Evolutionary conservation across 768 basidiomycete species (phyloP), one percentile per base, ranked within the genome.

Genomic region (Strobilomyces echinocephalus): DNA sequence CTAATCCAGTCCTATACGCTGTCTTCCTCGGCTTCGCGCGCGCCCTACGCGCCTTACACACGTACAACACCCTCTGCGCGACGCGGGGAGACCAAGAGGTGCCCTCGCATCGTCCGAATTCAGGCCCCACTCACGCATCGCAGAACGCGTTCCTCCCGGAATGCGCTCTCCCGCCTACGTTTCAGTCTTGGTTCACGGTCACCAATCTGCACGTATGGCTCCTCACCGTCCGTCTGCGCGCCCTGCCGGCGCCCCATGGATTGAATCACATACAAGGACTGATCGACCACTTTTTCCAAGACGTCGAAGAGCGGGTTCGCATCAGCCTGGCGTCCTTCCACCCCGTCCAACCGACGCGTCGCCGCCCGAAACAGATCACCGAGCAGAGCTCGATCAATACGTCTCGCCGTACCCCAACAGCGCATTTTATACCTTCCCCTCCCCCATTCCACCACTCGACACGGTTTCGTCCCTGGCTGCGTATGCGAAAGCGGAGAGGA

Each of bases 151-250:
- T 2, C 18, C 6, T 21, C 0, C n/a, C 39, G 97, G 95, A 82
- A 55, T 95, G 90, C 63, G 77, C 77, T 54, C 77, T 97, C 7
- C 93, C 95, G 11, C 87, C 87, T 14, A 97, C 95, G 0, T 97
- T 95, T 70, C 95, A 97, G 63, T 91, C 95, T 15, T 97, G 94
- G 90, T 97, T 97, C 73, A 90, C 90, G 5, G 73, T 97, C 47
- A 91, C 91, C 28, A 93, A 95, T 59, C 77, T 97, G 28, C 93
- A 98, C 70, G 75, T 97, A 45, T 95, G 94, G 88, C 76, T 97
- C 59, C 82, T 95, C 46, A 87, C 87, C 16, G 88, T 90, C 50
- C 88, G 95, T 24, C 79, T 97, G 10, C 91, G 95, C 18, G 83
- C 89, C 0, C 81, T 97, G 11, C 91, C 86, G 3, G 64, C 73